Conservation (phyloP, 2,329 filamentous ascomycete species). For the Diaporthe destruens region DNA sequence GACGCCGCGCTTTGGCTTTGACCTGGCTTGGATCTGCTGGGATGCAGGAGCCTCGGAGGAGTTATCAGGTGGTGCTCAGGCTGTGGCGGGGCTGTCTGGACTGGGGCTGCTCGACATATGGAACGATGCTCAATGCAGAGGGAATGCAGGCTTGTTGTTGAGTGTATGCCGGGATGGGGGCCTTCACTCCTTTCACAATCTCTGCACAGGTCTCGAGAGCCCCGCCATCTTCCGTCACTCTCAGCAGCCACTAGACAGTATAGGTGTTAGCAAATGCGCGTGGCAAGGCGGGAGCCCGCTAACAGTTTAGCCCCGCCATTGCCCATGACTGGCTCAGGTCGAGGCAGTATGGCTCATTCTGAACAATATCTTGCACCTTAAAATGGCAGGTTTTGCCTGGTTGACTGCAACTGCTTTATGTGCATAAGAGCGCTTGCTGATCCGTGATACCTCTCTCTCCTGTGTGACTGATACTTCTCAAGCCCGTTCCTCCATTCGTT, state of each 20-base stretch:
- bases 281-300: neutral
- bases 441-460: slow-evolving; percentile 20
- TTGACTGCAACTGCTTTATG: slow-evolving; percentile 18
- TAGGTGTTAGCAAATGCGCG: slow-evolving; percentile 7
- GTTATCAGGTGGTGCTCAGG: neutral
- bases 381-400: slow-evolving; percentile 21
- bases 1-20: neutral
- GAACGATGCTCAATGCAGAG: neutral
- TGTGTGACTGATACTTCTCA: neutral
- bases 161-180: neutral
- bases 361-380: slow-evolving; percentile 41
- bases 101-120: neutral
- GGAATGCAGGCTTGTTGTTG: slow-evolving; percentile 5
- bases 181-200: slow-evolving; percentile 19
- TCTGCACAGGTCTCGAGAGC: slow-evolving; percentile 16
- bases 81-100: neutral
- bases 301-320: slow-evolving; percentile 15
- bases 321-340: slow-evolving; percentile 5
- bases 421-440: slow-evolving; percentile 22
- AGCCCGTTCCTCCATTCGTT: neutral
- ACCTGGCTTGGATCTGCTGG: slow-evolving; percentile 28
- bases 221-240: slow-evolving; percentile 14
- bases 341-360: slow-evolving; percentile 42
- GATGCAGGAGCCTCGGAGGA: slow-evolving; percentile 31
- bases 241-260: slow-evolving; percentile 17